Evolutionary conservation across 2,329 filamentous ascomycete genomes (phyloP), one percentile per base, ranked within the genome.

Genomic region (Fusarium sp.): DNA sequence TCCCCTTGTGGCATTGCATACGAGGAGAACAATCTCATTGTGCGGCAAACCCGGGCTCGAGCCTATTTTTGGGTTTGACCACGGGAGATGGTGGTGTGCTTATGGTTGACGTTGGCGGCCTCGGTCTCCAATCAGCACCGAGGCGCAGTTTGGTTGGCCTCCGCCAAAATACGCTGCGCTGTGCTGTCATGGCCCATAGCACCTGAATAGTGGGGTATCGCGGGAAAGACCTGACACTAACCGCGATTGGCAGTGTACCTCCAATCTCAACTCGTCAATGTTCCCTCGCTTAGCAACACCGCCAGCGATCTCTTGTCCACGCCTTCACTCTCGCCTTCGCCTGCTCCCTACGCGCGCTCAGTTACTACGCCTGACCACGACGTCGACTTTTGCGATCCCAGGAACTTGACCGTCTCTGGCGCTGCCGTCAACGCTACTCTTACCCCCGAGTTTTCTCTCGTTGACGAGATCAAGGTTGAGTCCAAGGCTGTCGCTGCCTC

Each of bases 361-460:
- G 83, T 90, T 77, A 83, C 86, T 49, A 89, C 89, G 6, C 73
- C 70, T 2, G 91, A 93, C 76, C 84, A 87, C 72, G 90, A 93
- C 79, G 86, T 93, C 72, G 90, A 93, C 81, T 96, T 96, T 79
- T 97, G 95, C 81, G 94, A 97, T 77, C 94, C 95, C 33, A 90
- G 94, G 76, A 93, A 97, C 77, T 83, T 97, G 69, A 97, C 92
- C 18, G 92, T 97, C 27, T 85, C 83, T 58, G 79, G 80, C 77
- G 56, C 78, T 75, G 80, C 84, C 59, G 79, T 83, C 67, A 85
- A 83, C 73, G 78, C 84, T 38, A 84, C 82, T 8, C 77, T 85
- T 55, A 81, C 84, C 7, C 81, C 85, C 49, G 90, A 93, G 72
- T 90, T 93, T 72, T 85, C 90, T 65, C 83, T 92, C n/a, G n/a